Evolutionary conservation across 768 basidiomycete species (phyloP), one percentile per base, ranked within the genome.

Genomic region (Xerocomus potaroensis): DNA sequence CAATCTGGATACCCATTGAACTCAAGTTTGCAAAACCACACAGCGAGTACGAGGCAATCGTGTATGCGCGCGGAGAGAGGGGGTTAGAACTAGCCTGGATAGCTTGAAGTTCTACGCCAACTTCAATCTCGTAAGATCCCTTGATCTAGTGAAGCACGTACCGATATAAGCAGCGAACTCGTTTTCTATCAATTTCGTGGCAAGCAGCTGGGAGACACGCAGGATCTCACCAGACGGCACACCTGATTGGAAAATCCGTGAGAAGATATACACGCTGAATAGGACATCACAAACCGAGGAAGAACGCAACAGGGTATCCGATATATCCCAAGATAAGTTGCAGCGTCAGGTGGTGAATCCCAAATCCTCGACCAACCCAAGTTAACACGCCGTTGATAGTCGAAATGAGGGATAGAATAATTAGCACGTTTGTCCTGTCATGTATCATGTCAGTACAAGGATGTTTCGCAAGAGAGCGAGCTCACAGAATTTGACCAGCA

Each of bases 1-100:
- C 86, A 49, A 88, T 79, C 64, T 92, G 88, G 55, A 94, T 91
- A 59, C 91, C 92, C 21, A 92, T 72, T 7, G 88, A 88, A 45
- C 85, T 81, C 36, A 91, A 72, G 63, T 94, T 94, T 49, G 89
- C 89, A 60, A 95, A 95, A 9, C 93, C 93, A 65, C 91, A 93
- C 14, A 94, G 81, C 14, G 86, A 84, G 63, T 93, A 95, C 27
- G 85, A 82, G 12, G 86, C 81, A 55, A 94, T 92, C 43, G 84
- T 86, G 68, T 74, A 91, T 18, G 82, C 87, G 47, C 87, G 88
- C 24, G 67, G 72, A 18, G 82, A 81, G 41, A 92, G 76, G 3
- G 86, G 78, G 41, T 73, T 67, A 19, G 69, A 63, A 49, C 65
- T 60, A 8, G 68, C 66, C 50, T 81, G 73, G 43, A 90, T 73